phyloP scores from a whole-genome alignment of 2,329 filamentous ascomycete genomes.

The Diaporthe ampelina region DNA sequence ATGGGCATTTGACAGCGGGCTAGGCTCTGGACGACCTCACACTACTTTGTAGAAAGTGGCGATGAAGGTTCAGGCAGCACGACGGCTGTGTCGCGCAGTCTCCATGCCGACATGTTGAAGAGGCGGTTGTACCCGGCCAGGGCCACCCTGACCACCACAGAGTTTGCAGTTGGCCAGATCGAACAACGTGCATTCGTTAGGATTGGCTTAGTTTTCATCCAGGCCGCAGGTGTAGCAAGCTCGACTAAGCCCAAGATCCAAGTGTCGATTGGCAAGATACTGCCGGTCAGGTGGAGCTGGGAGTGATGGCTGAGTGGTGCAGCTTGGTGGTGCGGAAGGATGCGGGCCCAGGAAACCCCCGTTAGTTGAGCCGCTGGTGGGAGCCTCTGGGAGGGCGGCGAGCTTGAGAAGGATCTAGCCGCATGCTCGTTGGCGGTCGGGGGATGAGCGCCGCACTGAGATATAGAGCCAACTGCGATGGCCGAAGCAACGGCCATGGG shows the following conservation, averaged over 20 bases:
- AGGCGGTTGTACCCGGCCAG: not conserved
- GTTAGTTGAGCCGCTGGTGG: slow-evolving; percentile 12
- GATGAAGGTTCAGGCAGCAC: not conserved
- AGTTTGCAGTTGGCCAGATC: not conserved
- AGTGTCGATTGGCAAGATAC: not conserved
- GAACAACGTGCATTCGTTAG: not conserved
- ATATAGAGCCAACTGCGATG: slow-evolving; percentile 10
- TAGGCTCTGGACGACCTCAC: not conserved
- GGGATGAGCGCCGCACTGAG: not conserved
- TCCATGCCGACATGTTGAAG: too few relatives aligned
- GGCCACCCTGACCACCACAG: not conserved
- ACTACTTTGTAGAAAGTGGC: not conserved
- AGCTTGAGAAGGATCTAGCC: slow-evolving; percentile 20
- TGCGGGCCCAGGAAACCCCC: slow-evolving; percentile 6
- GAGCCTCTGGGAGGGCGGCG: not conserved
- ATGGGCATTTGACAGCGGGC: not conserved
- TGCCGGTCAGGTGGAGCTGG: slow-evolving; percentile 5
- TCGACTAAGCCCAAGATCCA: not conserved
- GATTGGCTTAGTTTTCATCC: not conserved
- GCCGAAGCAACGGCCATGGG: not conserved
- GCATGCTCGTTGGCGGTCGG: slow-evolving; percentile 9
- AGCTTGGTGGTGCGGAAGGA: slow-evolving; percentile 10
- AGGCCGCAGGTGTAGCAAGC: not conserved
- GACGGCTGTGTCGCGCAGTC: not conserved
- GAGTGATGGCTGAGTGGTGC: not conserved